Evolutionary conservation across 106 monocot genomes (phyloP).

Genomic region (Allium cepa): DNA sequence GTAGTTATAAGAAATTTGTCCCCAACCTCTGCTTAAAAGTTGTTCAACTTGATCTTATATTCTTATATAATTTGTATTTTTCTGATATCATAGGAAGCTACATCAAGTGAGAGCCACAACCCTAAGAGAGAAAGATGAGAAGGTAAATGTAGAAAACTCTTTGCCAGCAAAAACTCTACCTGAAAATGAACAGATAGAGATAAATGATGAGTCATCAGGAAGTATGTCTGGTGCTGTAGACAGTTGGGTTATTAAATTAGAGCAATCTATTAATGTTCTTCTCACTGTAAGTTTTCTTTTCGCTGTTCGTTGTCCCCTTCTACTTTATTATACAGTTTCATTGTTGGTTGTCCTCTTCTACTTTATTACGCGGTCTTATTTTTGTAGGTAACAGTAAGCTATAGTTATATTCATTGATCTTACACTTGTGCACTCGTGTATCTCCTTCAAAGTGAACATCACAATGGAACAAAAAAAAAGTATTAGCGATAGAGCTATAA

Average conservation of each 20-base stretch:
- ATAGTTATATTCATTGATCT: too few species aligned
- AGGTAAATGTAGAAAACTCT: constrained; percentile 37
- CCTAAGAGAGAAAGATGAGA: constrained; percentile 45
- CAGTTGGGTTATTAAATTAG: constrained; percentile 63
- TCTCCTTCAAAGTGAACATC: too few species aligned
- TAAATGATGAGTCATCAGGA: constrained; percentile 6
- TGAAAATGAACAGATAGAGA: constrained; percentile 8
- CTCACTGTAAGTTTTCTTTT: constrained; percentile 40
- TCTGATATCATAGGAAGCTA: constrained; percentile 21
- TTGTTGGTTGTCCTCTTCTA: too few species aligned
- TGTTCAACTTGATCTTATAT: neutral
- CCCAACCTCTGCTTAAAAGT: neutral
- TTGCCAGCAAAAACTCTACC: constrained; percentile 19
- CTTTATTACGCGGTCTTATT: too few species aligned
- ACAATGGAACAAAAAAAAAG: too few species aligned
- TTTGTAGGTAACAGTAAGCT: too few species aligned
- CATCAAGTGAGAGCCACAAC: constrained; percentile 25
- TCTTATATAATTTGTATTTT: neutral
- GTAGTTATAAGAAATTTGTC: too few species aligned
- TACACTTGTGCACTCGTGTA: too few species aligned
- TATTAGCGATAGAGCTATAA: too few species aligned
- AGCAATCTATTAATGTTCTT: constrained; percentile 73
- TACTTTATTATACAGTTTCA: too few species aligned
- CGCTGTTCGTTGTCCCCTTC: too few species aligned
- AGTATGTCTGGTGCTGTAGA: constrained; percentile 25